phyloP scores from a whole-genome alignment of 495 filamentous ascomycete species.

The Tuber microsphaerosporum region DNA sequence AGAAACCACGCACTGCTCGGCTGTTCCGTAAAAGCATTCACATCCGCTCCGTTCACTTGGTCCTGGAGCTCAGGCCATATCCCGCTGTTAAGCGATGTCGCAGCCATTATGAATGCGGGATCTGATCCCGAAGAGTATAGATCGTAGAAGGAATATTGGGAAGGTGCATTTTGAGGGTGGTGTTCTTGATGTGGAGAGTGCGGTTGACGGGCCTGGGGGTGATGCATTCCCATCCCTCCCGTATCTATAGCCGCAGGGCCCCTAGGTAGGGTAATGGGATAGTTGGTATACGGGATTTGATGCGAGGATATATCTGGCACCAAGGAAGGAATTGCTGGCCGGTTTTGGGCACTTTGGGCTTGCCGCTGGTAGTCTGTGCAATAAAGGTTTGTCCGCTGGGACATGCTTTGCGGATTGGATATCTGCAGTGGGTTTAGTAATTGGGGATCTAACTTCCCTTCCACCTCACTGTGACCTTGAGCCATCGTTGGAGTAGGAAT shows the following conservation, averaged over 20 bases:
- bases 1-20: constrained; percentile 82
- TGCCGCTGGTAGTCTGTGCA: constrained; percentile 26
- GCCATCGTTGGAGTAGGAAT: constrained; percentile 28
- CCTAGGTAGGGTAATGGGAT: constrained; percentile 27
- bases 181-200: not conserved
- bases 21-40: constrained; percentile 36
- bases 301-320: constrained; percentile 27
- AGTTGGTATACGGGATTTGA: constrained; percentile 27
- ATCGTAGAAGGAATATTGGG: constrained; percentile 38
- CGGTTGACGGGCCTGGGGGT: constrained; percentile 33
- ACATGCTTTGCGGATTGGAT: constrained; percentile 13
- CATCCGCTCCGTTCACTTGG: constrained; percentile 33
- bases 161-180: constrained; percentile 19
- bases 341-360: constrained; percentile 13
- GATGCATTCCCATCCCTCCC: constrained; percentile 28
- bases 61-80: constrained; percentile 36
- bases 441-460: constrained; percentile 31
- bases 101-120: constrained; percentile 28
- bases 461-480: constrained; percentile 22
- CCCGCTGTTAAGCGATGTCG: constrained; percentile 29
- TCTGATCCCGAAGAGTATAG: constrained; percentile 37
- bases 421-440: constrained; percentile 26
- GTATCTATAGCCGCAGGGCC: constrained; percentile 24
- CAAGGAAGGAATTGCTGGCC: constrained; percentile 21
- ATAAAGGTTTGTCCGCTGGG: not conserved